A percentile compares a stretch with the other conserved stretches of the same genome.
Conservation (phyloP, 139 green algal species). For the Pedinophyceae sp. region DNA sequence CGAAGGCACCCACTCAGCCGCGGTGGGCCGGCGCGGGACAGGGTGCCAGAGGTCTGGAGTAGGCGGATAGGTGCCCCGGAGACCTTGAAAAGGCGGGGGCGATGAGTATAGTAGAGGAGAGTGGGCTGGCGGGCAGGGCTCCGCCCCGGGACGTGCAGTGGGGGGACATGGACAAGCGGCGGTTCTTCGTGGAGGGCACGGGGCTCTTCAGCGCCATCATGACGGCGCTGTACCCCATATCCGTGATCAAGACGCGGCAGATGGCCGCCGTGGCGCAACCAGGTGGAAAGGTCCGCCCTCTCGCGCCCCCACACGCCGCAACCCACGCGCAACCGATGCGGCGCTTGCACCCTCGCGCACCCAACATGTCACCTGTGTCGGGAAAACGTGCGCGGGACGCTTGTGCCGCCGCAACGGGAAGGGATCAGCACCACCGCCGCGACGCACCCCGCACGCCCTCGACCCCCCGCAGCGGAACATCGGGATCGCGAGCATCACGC, state of each 20-base stretch:
- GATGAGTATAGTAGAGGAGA: too few species aligned
- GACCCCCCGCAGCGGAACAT: too few species aligned
- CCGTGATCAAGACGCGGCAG: slow-evolving; percentile 84
- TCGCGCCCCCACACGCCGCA: slow-evolving; percentile 25
- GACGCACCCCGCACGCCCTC: neutral
- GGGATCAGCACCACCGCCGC: neutral
- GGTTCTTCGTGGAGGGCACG: neutral
- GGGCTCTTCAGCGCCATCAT: slow-evolving; percentile 27
- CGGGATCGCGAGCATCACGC: too few species aligned
- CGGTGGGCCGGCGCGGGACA: too few species aligned
- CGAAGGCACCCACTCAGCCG: too few species aligned
- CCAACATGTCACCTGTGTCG: neutral
- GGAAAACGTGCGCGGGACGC: neutral
- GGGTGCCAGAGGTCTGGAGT: too few species aligned
- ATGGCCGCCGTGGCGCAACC: slow-evolving; percentile 28
- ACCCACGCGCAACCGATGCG: slow-evolving; percentile 14
- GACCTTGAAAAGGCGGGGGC: too few species aligned
- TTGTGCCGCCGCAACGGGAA: neutral
- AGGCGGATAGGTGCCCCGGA: too few species aligned
- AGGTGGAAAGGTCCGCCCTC: too few species aligned
- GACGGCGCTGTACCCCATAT: slow-evolving; percentile 62
- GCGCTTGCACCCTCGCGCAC: slow-evolving; percentile 12
- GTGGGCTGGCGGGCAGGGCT: too few species aligned
- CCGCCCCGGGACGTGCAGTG: neutral
- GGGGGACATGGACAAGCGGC: neutral